Evolutionary conservation across 306 rosid genomes (phyloP).

Genomic region (Medicago ruthenica): DNA sequence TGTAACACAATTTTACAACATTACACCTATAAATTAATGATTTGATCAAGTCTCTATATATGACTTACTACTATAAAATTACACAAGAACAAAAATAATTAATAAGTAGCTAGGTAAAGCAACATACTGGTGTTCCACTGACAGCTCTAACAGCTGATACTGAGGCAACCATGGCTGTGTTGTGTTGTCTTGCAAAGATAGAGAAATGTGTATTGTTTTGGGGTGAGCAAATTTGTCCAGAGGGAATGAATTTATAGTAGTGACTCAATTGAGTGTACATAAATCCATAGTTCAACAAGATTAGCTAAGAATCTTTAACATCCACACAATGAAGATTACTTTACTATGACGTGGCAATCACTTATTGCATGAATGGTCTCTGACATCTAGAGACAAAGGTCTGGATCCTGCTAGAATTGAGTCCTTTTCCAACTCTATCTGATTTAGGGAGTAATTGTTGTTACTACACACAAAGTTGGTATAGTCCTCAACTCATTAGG

Average conservation of each 20-base stretch:
- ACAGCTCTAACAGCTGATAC: constrained; percentile 76
- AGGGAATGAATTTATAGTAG: constrained; percentile 63
- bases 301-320: constrained; percentile 43
- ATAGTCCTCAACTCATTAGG: not conserved
- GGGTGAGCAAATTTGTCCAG: constrained; percentile 16
- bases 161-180: constrained; percentile 78
- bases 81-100: not conserved
- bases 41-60: not conserved
- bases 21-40: not conserved
- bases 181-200: constrained; percentile 8
- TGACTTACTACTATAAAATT: not conserved
- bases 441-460: not conserved
- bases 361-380: constrained; percentile 31
- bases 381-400: constrained; percentile 21
- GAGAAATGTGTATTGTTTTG: constrained; percentile 15
- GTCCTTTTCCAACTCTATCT: constrained; percentile 59
- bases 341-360: constrained; percentile 64
- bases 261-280: constrained; percentile 43
- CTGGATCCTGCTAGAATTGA: constrained; percentile 46
- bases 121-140: constrained; percentile 69
- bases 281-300: constrained; percentile 54
- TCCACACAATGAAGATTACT: constrained; percentile 83
- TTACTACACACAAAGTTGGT: constrained; percentile 43
- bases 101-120: constrained; percentile 19
- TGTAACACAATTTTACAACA: not conserved